Conservation (phyloP, 106 monocot species). For the Phalaenopsis aphrodite region DNA sequence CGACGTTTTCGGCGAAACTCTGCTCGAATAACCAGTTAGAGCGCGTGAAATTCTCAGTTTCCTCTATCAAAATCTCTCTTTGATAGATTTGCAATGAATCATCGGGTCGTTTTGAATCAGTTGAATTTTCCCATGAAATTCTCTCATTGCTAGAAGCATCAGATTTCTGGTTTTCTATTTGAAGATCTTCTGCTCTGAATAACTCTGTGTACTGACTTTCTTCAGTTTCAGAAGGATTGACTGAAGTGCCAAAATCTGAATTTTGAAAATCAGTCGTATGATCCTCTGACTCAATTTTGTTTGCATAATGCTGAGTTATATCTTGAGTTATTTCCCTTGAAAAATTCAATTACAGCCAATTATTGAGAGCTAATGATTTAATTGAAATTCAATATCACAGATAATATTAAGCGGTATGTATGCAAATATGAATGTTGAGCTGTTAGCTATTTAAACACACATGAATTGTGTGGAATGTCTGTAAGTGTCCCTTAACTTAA, state of each 20-base stretch:
- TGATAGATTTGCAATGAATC: neutral
- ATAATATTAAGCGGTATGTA: too few relatives aligned
- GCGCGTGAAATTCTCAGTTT: neutral
- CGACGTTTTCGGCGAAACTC: neutral
- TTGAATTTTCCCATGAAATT: neutral
- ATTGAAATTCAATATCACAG: neutral
- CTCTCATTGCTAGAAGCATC: conserved; percentile 8
- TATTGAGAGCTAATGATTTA: neutral
- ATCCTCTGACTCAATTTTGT: neutral
- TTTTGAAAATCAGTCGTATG: neutral
- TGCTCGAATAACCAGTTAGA: neutral
- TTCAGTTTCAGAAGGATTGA: neutral
- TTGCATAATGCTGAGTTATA: neutral
- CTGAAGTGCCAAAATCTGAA: neutral
- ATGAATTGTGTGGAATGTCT: too few relatives aligned
- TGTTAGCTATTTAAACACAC: too few relatives aligned
- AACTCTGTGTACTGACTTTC: neutral
- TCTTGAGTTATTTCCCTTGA: neutral
- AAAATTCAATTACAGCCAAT: neutral
- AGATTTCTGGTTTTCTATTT: neutral
- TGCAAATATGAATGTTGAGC: too few relatives aligned
- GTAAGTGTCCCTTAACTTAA: too few relatives aligned
- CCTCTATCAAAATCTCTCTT: neutral
- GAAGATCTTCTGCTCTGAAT: neutral
- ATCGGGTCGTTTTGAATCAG: neutral